phyloP scores from a whole-genome alignment of 2,329 filamentous ascomycete species.

The Biscogniauxia sp. region DNA sequence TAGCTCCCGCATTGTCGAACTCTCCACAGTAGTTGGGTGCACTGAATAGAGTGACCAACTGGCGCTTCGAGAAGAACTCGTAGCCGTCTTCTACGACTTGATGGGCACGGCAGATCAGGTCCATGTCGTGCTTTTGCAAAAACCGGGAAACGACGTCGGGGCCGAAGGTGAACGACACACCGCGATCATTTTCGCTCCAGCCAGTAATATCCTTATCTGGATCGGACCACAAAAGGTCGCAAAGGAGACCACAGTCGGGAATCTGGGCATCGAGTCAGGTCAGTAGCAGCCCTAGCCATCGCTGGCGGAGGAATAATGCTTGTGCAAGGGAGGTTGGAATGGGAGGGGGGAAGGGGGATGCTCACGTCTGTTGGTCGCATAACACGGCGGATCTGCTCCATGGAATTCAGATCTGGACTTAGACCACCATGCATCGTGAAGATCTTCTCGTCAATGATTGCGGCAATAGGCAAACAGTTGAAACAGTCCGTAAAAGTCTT shows the following conservation, averaged over 20 bases:
- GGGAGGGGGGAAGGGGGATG: constrained; percentile 27
- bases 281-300: constrained; percentile 32
- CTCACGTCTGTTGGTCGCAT: constrained; percentile 98
- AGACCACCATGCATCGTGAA: constrained; percentile 99
- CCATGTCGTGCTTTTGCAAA: constrained; percentile 99
- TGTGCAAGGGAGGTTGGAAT: background rate
- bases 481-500: constrained; percentile 97
- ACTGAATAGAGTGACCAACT: constrained; percentile 95
- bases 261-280: constrained; percentile 59
- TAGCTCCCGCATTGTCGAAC: constrained; percentile 98
- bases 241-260: constrained; percentile 94
- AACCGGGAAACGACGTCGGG: constrained; percentile 97
- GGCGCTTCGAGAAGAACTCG: constrained; percentile 98
- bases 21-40: constrained; percentile 99
- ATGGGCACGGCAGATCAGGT: constrained; percentile 96
- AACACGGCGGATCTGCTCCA: constrained; percentile 98
- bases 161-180: constrained; percentile 97
- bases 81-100: constrained; percentile 99
- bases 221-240: constrained; percentile 97
- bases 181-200: constrained; percentile 98
- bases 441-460: constrained; percentile 98
- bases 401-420: constrained; percentile 95
- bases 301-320: constrained; percentile 21
- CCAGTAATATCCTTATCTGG: constrained; percentile 99
- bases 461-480: constrained; percentile 90